These are phyloP conservation scores for Bullera alba DNA, from an alignment of 768 basidiomycete genomes.

Conservation along the genomic window DNA sequence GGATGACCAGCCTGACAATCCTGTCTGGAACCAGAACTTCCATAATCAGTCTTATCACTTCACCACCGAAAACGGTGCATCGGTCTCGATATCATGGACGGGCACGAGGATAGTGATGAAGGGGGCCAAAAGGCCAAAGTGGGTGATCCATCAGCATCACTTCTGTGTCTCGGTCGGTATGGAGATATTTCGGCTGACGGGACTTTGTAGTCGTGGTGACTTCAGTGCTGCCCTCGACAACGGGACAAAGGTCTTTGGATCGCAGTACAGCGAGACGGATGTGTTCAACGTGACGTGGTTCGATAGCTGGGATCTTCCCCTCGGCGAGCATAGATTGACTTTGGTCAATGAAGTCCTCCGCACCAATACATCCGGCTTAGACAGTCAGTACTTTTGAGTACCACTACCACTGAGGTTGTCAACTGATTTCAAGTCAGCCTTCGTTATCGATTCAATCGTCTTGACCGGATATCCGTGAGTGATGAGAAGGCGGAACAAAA, in stretches of 20 bases:
- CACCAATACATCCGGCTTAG: background rate
- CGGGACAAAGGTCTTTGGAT: background rate
- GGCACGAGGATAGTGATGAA: background rate
- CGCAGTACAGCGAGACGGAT: background rate
- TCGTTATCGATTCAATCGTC: background rate
- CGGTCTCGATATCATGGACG: background rate
- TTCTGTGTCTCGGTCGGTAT: background rate
- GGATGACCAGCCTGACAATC: too few relatives aligned
- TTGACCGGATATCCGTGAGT: too few relatives aligned
- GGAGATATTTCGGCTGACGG: background rate
- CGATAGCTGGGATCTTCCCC: background rate
- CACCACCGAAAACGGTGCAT: background rate
- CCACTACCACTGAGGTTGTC: background rate
- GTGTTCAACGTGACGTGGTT: background rate
- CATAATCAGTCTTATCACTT: background rate
- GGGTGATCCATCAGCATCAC: background rate
- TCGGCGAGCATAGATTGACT: background rate
- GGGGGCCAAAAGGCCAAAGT: background rate
- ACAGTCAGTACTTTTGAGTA: background rate
- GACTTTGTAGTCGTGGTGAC: background rate
- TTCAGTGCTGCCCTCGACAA: background rate
- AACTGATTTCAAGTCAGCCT: background rate
- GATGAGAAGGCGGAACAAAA: too few relatives aligned
- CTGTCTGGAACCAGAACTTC: background rate
- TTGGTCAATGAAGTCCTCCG: background rate